phyloP scores from a whole-genome alignment of 2,329 filamentous ascomycete genomes.

The Hymenoscyphus occultus region DNA sequence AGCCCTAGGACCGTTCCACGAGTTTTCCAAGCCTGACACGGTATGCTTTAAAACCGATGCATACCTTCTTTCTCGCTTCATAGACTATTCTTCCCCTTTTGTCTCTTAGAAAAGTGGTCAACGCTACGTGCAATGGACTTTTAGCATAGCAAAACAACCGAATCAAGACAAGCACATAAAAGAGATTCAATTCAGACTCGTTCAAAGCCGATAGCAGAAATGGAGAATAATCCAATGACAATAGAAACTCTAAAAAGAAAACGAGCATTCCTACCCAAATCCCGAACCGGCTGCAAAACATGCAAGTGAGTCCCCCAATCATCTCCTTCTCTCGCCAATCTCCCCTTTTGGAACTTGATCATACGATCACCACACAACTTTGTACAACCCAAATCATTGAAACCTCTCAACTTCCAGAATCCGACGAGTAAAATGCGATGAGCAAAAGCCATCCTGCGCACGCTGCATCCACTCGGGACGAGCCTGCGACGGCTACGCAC shows the following conservation, averaged over 20 bases:
- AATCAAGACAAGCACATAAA: too few species aligned
- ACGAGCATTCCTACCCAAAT: constrained; percentile 7
- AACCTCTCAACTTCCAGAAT: constrained; percentile 3
- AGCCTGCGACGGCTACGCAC: constrained; percentile 28
- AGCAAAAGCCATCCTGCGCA: constrained; percentile 25
- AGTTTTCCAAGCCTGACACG: not conserved
- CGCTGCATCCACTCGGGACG: constrained; percentile 25
- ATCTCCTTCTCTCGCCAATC: not conserved
- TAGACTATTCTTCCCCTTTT: not conserved
- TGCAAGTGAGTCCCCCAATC: constrained; percentile 7
- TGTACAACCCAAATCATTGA: not conserved
- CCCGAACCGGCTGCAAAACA: constrained; percentile 6
- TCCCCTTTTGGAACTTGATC: not conserved
- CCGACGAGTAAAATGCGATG: constrained; percentile 29
- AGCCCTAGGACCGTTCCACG: not conserved
- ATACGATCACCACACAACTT: not conserved
- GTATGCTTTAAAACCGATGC: not conserved
- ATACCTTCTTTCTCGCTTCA: not conserved
- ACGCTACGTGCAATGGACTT: not conserved
- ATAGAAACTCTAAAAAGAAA: not conserved
- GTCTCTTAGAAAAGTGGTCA: not conserved
- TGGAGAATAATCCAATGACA: not conserved
- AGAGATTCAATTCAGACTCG: too few species aligned
- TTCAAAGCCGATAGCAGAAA: not conserved
- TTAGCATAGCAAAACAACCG: not conserved